Conservation (phyloP, 2,329 filamentous ascomycete genomes). For the Cordyceps tenuipes region DNA sequence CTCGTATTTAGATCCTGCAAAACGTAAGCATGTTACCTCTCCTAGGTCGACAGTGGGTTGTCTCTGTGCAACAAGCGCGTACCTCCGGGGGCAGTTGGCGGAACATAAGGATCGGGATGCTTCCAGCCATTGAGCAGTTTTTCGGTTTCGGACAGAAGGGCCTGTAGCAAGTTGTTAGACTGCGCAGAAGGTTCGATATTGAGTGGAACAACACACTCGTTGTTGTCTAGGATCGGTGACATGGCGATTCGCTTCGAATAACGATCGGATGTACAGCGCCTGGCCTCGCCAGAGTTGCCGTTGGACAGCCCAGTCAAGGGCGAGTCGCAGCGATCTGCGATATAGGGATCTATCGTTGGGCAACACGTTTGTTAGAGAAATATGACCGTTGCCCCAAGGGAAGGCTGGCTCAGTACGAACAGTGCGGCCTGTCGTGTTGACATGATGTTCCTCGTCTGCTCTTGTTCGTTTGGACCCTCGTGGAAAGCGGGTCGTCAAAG, state of each 20-base stretch:
- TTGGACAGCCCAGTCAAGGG: conserved; percentile 92
- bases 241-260: conserved; percentile 90
- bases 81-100: conserved; percentile 92
- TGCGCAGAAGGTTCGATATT: not conserved
- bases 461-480: not conserved
- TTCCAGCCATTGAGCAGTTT: conserved; percentile 88
- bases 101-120: conserved; percentile 87
- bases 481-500: not conserved
- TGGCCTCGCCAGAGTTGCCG: conserved; percentile 91
- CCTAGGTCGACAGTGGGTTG: not conserved
- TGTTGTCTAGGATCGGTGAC: conserved; percentile 78
- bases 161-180: conserved; percentile 39
- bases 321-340: conserved; percentile 83
- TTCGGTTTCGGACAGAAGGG: conserved; percentile 79
- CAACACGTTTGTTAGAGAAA: not conserved
- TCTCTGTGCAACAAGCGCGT: conserved; percentile 23
- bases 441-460: conserved; percentile 21
- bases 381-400: conserved; percentile 2
- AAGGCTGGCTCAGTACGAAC: conserved; percentile 28
- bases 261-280: conserved; percentile 86
- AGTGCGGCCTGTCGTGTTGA: conserved; percentile 41
- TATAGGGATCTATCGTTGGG: conserved; percentile 62
- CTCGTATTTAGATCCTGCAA: conserved; percentile 85
- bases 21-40: not conserved
- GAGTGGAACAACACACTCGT: conserved; percentile 48